Base-by-base conservation (phyloP, 176 grass and related monocot species). In the Poa annua region DNA sequence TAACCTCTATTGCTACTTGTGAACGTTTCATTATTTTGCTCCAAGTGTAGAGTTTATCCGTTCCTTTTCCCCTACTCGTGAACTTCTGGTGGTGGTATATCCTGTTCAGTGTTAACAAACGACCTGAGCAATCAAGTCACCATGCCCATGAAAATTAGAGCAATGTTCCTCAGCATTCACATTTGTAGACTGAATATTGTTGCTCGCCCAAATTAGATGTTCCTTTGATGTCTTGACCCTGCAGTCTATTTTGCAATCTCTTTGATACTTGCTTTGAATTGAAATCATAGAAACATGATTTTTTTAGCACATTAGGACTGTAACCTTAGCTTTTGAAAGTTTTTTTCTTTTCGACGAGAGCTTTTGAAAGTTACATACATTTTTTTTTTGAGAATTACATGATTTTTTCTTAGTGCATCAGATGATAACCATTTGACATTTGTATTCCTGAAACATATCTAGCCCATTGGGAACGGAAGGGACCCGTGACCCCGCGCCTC, bases 201-300 rank as follows among this genome's bases (percentile, higher is more conserved):
- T 89, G 93, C 91, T 36, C 88, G 55, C 14, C 74, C 93, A 19
- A 92, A 81, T 91, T 98, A 98, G 62, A 95, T 88, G 35, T 90
- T 90, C 55, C 88, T 86, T 21, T 88, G 83, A 79, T 85, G 57
- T 88, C 88, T 96, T 6, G 87, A 92, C 15, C 77, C 74, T 34
- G 78, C 87, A 32, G 67, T 92, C 49, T 91, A 77, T 89, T 81
- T 93, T 59, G 75, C 80, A 49, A 84, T 80, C 11, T 96, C 85
- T 70, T 85, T 78, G 50, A 87, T 72, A 48, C 21, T 72, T 12
- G 22, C 21, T 72, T 72, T 49, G 69, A 49, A 26, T 29, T 26
- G 69, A 47, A 72, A 76, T 49, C 20, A 24, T 20, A 59, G 54
- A 54, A 80, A 66, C 62, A 21, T 38, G 8, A 20, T 36, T 26